These are phyloP conservation scores for Claviceps africana DNA, from an alignment of 2,329 filamentous ascomycete genomes.

Conservation along the genomic window DNA sequence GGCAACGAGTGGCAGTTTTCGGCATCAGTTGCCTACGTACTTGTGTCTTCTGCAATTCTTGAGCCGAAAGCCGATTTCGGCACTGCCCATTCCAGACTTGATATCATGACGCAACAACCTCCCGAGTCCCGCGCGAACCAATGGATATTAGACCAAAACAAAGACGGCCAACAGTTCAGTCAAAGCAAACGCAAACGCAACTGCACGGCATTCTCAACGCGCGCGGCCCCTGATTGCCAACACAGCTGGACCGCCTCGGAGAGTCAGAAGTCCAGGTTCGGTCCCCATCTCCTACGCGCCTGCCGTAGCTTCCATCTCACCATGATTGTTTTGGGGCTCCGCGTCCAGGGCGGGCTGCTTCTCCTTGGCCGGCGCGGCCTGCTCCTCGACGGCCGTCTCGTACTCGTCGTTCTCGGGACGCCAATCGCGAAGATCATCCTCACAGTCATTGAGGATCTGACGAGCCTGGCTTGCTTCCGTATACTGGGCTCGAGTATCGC, in stretches of 20 bases:
- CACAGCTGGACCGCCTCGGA: neutral
- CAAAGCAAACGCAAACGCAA: neutral
- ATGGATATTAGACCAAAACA: neutral
- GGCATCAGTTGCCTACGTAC: no score
- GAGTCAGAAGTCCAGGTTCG: neutral
- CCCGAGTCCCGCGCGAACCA: neutral
- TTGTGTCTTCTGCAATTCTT: neutral
- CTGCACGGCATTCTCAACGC: neutral
- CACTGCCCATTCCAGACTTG: conserved; percentile 1
- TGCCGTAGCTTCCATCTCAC: neutral
- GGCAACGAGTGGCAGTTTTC: no score
- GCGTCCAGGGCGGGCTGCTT: conserved; percentile 10
- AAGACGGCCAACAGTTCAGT: neutral
- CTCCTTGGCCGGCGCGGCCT: conserved; percentile 12
- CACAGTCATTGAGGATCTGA: conserved; percentile 82
- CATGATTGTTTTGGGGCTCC: neutral
- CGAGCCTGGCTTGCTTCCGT: conserved; percentile 52
- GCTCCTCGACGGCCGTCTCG: conserved; percentile 12
- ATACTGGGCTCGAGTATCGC: conserved; percentile 61
- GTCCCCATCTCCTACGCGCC: neutral
- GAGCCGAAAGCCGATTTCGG: neutral
- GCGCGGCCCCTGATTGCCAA: neutral
- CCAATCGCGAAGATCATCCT: conserved; percentile 77
- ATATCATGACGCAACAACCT: neutral
- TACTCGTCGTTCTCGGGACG: conserved; percentile 28